phyloP scores from a whole-genome alignment of 148 eudicot species.

The Fagopyrum esculentum region DNA sequence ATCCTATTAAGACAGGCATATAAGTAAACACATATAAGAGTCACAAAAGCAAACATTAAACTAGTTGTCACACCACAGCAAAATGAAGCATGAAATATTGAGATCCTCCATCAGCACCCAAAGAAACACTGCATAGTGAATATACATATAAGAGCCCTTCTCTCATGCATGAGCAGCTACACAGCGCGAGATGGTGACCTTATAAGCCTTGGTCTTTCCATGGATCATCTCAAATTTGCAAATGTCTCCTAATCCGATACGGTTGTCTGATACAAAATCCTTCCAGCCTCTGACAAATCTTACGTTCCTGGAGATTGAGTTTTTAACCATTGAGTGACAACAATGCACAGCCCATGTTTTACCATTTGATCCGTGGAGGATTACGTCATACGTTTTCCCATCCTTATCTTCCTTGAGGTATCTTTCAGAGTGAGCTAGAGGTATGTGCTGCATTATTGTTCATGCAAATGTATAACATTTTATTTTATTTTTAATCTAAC shows the following conservation, averaged over 20 bases:
- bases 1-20: too few species aligned
- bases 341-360: background rate
- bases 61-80: background rate
- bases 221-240: background rate
- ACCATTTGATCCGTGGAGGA: background rate
- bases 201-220: background rate
- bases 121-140: too few species aligned
- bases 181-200: background rate
- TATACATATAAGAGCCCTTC: too few species aligned
- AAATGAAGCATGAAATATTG: background rate
- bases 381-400: background rate
- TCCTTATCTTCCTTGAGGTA: background rate
- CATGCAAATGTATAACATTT: background rate
- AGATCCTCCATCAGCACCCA: background rate
- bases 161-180: background rate
- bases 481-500: background rate
- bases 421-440: background rate
- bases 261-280: background rate
- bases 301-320: background rate
- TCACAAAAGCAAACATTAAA: too few species aligned
- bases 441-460: background rate
- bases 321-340: background rate
- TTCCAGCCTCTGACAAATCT: background rate
- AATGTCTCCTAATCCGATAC: background rate
- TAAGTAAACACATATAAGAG: too few species aligned